Conservation (phyloP, 2,329 filamentous ascomycete species). For the Ascochyta pisi region DNA sequence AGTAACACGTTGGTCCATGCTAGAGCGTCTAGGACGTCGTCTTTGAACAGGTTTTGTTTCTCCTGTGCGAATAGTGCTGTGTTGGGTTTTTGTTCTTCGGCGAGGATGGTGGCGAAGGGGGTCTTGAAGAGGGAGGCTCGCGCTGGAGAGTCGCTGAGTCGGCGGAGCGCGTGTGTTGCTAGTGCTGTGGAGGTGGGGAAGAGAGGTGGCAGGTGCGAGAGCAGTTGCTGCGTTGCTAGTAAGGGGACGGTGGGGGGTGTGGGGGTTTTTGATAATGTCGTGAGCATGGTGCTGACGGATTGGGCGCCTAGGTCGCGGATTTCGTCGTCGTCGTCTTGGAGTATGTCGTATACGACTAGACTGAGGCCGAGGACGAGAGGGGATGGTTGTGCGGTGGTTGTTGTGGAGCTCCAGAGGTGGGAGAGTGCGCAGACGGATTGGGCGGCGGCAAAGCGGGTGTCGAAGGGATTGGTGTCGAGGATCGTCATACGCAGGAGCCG, state of each 20-base stretch:
- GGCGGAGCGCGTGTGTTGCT: slow-evolving; percentile 46
- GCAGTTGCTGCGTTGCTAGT: slow-evolving; percentile 54
- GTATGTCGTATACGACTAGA: slow-evolving; percentile 55
- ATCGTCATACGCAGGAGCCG: slow-evolving; percentile 40
- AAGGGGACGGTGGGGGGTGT: slow-evolving; percentile 55
- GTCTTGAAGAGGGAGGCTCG: slow-evolving; percentile 1
- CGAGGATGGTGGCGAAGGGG: slow-evolving; percentile 32
- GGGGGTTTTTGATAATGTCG: slow-evolving; percentile 9
- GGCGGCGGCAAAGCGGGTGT: slow-evolving; percentile 68
- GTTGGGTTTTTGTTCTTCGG: slow-evolving; percentile 53
- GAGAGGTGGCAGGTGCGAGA: slow-evolving; percentile 39
- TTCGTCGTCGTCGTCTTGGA: slow-evolving; percentile 90
- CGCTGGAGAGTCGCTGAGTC: slow-evolving; percentile 45
- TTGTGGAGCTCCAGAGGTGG: slow-evolving; percentile 27
- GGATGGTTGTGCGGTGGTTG: background rate
- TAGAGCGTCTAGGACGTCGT: slow-evolving; percentile 75
- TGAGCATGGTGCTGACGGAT: slow-evolving; percentile 58
- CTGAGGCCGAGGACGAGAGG: slow-evolving; percentile 34
- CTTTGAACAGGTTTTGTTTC: slow-evolving; percentile 92
- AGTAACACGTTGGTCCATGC: slow-evolving; percentile 68
- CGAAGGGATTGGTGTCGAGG: slow-evolving; percentile 59
- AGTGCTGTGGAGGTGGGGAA: slow-evolving; percentile 47
- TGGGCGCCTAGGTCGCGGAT: slow-evolving; percentile 71
- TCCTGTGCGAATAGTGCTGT: slow-evolving; percentile 83
- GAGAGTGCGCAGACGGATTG: slow-evolving; percentile 59